Percentiles rank a stretch among this genome's conserved stretches.
These are phyloP conservation scores for Arctium lappa DNA, from an alignment of 129 eudicot genomes.

Conservation along the genomic window DNA sequence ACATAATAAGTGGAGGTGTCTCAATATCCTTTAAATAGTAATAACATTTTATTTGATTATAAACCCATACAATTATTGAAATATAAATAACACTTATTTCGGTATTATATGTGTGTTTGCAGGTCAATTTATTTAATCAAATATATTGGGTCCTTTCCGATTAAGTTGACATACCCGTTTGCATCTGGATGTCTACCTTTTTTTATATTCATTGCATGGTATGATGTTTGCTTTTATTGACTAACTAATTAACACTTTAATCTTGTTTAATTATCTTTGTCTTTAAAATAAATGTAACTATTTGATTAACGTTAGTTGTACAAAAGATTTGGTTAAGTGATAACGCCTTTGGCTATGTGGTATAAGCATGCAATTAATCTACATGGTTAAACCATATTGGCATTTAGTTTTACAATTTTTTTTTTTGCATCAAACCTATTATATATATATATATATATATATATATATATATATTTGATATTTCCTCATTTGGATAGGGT, in stretches of 20 bases:
- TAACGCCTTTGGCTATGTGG: neutral
- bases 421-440: neutral
- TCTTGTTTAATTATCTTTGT: neutral
- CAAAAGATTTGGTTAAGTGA: neutral
- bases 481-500: neutral
- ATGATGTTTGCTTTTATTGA: slow-evolving; percentile 11
- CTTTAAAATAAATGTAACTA: neutral
- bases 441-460: neutral
- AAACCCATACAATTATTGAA: neutral
- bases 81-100: neutral
- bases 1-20: slow-evolving; percentile 8
- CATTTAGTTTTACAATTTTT: neutral
- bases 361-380: neutral
- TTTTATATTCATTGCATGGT: neutral
- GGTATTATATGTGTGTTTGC: neutral
- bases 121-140: slow-evolving; percentile 12
- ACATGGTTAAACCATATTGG: neutral
- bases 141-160: neutral
- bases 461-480: too few species aligned
- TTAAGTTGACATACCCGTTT: slow-evolving; percentile 11
- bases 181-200: neutral
- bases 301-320: neutral
- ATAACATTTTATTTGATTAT: neutral
- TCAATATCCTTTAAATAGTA: neutral
- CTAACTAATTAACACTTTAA: neutral